A percentile compares a stretch with the other conserved stretches of the same genome.
These are phyloP conservation scores for Cadophora luteo-olivacea DNA, from an alignment of 2,329 filamentous ascomycete species.

Conservation along the genomic window DNA sequence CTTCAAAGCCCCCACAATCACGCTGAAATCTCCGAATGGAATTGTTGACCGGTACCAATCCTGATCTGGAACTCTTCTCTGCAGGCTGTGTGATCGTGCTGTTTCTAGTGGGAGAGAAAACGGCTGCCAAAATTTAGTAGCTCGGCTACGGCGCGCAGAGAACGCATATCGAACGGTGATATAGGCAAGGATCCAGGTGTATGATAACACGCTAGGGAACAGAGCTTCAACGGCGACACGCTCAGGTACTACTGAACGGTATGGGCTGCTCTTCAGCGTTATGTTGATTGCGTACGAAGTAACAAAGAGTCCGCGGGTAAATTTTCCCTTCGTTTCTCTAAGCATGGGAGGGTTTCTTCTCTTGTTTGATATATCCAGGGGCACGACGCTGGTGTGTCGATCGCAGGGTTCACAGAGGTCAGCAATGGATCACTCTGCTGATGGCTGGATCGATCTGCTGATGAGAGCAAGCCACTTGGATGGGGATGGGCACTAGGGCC, in stretches of 20 bases:
- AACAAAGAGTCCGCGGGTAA: conserved; percentile 19
- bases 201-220: conserved; percentile 1
- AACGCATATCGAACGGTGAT: conserved; percentile 38
- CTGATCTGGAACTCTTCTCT: conserved; percentile 11
- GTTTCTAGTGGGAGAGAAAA: conserved; percentile 14
- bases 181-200: conserved; percentile 33
- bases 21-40: conserved; percentile 34
- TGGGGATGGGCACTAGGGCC: background rate
- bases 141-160: conserved; percentile 33
- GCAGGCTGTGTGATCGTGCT: conserved; percentile 5
- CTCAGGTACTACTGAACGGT: conserved; percentile 22
- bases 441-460: conserved; percentile 30
- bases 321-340: background rate
- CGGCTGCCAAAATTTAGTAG: conserved; percentile 19
- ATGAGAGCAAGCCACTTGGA: conserved; percentile 16
- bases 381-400: conserved; percentile 15
- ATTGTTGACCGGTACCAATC: conserved; percentile 28
- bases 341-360: conserved; percentile 26
- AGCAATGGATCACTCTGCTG: conserved; percentile 22
- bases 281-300: conserved; percentile 28
- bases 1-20: conserved; percentile 8
- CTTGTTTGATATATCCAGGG: conserved; percentile 30
- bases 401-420: conserved; percentile 20
- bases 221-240: conserved; percentile 29
- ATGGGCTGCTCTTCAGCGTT: conserved; percentile 6